Percentiles rank a stretch among this genome's conserved stretches.
Evolutionary conservation across 2,329 filamentous ascomycete genomes (phyloP).

Genomic region (Penicillium sp.): DNA sequence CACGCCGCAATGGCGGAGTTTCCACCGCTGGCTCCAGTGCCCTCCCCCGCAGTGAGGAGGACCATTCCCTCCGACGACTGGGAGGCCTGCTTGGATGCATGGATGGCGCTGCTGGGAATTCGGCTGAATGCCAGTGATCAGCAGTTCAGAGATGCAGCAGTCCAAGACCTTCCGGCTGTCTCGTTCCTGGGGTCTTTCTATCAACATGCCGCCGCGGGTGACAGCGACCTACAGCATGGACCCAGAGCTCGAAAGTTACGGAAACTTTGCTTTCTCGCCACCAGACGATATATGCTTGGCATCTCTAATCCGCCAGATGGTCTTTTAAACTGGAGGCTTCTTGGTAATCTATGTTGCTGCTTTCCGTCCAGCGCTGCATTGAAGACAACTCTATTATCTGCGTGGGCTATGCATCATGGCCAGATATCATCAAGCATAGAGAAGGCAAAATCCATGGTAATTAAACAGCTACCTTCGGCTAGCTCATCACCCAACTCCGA

Average conservation of each 20-base stretch:
- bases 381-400: slow-evolving; percentile 51
- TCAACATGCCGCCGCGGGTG: slow-evolving; percentile 48
- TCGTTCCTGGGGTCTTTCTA: slow-evolving; percentile 68
- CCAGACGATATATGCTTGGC: slow-evolving; percentile 55
- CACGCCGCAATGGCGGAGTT: slow-evolving; percentile 48
- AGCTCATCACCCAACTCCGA: slow-evolving; percentile 14
- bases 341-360: slow-evolving; percentile 64
- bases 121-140: slow-evolving; percentile 60
- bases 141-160: slow-evolving; percentile 53
- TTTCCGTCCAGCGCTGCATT: slow-evolving; percentile 64
- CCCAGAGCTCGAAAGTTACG: slow-evolving; percentile 53
- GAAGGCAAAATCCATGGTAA: slow-evolving; percentile 35
- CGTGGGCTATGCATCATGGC: slow-evolving; percentile 42
- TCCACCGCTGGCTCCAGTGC: slow-evolving; percentile 75
- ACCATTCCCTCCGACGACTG: slow-evolving; percentile 69
- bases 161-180: slow-evolving; percentile 58
- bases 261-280: slow-evolving; percentile 63
- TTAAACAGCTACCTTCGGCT: slow-evolving; percentile 28
- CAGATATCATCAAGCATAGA: slow-evolving; percentile 38
- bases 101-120: slow-evolving; percentile 65
- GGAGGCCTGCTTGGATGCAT: slow-evolving; percentile 72
- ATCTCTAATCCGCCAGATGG: slow-evolving; percentile 42
- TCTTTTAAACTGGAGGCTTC: slow-evolving; percentile 63
- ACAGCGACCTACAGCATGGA: slow-evolving; percentile 27
- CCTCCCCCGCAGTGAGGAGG: slow-evolving; percentile 63